phyloP scores from a whole-genome alignment of 169 alveolate species.

The Cryptosporidium bovis region DNA sequence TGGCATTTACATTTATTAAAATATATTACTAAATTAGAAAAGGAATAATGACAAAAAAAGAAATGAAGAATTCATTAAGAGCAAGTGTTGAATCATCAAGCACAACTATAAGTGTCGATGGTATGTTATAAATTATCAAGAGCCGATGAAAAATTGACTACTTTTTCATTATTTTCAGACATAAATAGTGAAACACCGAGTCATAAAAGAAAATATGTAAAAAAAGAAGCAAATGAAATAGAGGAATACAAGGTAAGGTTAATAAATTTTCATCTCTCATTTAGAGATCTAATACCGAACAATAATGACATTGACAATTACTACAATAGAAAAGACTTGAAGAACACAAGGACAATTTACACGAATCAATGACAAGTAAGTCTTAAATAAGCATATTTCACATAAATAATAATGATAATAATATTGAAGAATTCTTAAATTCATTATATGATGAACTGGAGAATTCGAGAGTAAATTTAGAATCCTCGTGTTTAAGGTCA shows the following conservation, averaged over 20 bases:
- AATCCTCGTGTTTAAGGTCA: conserved; percentile 52
- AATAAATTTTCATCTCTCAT: not conserved
- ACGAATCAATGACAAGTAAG: conserved; percentile 74
- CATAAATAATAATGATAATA: not conserved
- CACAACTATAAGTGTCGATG: conserved; percentile 9
- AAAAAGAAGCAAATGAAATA: conserved; percentile 24
- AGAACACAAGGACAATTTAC: conserved; percentile 30
- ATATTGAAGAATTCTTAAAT: conserved; percentile 35
- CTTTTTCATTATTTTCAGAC: not conserved
- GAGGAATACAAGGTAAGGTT: conserved; percentile 48
- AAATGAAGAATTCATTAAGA: conserved; percentile 4
- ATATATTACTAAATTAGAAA: too few relatives aligned
- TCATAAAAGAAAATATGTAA: conserved; percentile 31
- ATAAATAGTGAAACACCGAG: conserved; percentile 8
- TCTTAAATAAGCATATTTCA: not conserved
- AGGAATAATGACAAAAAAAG: too few relatives aligned
- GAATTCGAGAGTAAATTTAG: conserved; percentile 59
- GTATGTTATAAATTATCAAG: conserved; percentile 9
- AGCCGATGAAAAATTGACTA: too few relatives aligned
- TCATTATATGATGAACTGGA: conserved; percentile 64
- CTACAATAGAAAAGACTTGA: conserved; percentile 26
- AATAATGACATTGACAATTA: not conserved
- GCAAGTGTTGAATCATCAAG: conserved; percentile 41
- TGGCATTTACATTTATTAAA: too few relatives aligned
- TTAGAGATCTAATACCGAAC: not conserved